Base-by-base conservation (phyloP, 139 green algal genomes). In the Nannochloris sp. region DNA sequence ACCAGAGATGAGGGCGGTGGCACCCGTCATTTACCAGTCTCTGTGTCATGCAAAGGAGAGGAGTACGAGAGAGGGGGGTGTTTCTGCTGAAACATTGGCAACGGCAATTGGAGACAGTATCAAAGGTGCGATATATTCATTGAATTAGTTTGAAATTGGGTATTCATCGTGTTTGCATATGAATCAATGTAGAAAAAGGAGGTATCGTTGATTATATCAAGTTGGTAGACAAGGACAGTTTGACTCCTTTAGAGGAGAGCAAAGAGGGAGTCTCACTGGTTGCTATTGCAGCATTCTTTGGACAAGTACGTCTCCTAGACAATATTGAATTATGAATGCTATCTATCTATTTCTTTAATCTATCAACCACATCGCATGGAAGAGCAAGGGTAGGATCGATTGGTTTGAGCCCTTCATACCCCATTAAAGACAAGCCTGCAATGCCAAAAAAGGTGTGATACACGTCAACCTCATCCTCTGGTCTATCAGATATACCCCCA, bases 401-500 rank as follows among this genome's bases (percentile, higher is more conserved):
- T 13, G 61, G 25, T 25, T 70, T 65, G 26, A 97, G 70, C 3
- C 72, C 78, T 3, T 67, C 61, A 30, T 91, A 74, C 4, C 82
- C 85, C 90, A 97, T 83, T 29, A 97, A 74, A 3, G 80, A 81
- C 26, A 97, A 70, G 0, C 84, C 91, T 2, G 92, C 93, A 20
- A 99, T 83, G 23, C 94, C 94, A 58, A 99, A 99, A 61, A 96
- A 99, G 17, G 94, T 99, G 81, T 99, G 94, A 67, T 93, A 99
- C 14, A 97, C 84, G 62, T 99, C 94, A 6, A 78, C 70, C 45
- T 72, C 85, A 78, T 98, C 91, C 23, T 97, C 91, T 0, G 93
- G 90, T 29, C 93, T 59, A 70, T 99, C 94, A 1, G 81, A 90
- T 70, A 99, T 98, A 30, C 94, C 94, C 0, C 94, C 94, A 8